Evolutionary conservation across 192 early-diverging fungal species (phyloP).

Genomic region (Physocladia obscura): DNA sequence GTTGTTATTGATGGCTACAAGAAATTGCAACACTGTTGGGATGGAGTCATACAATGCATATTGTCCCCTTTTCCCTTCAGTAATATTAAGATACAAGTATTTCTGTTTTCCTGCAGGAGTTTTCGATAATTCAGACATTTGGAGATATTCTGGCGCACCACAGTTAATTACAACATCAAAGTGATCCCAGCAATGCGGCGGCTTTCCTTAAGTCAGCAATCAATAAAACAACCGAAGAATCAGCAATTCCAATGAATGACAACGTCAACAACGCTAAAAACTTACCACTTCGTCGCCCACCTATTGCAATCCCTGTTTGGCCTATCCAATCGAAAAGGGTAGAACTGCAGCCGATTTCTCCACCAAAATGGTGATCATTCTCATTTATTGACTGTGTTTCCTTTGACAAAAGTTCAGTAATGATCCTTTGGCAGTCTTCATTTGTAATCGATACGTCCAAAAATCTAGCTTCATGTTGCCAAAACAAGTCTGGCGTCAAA

Average conservation of each 20-base stretch:
- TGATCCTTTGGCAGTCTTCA: constrained; percentile 41
- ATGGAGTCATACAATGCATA: constrained; percentile 59
- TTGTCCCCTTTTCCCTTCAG: constrained; percentile 88
- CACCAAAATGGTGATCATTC: too few relatives aligned
- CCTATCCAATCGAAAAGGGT: constrained; percentile 56
- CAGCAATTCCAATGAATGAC: background rate
- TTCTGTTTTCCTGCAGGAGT: background rate
- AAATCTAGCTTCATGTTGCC: constrained; percentile 48
- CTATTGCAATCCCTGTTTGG: constrained; percentile 64
- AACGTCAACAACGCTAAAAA: background rate
- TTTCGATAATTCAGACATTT: constrained; percentile 7
- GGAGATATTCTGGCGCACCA: constrained; percentile 54
- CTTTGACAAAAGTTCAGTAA: constrained; percentile 32
- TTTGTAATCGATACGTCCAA: constrained; percentile 18
- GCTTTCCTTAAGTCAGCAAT: constrained; percentile 44
- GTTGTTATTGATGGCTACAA: constrained; percentile 35
- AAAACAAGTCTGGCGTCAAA: constrained; percentile 65
- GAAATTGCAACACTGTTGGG: constrained; percentile 56
- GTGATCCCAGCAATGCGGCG: constrained; percentile 57
- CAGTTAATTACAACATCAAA: constrained; percentile 87
- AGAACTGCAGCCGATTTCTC: too few relatives aligned
- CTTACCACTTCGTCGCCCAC: constrained; percentile 34
- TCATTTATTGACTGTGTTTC: too few relatives aligned
- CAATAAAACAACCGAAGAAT: too few relatives aligned
- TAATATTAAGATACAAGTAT: constrained; percentile 76